A percentile compares a stretch with the other conserved stretches of the same genome.
phyloP scores from a whole-genome alignment of 345 rosid genomes.

The Eucalyptus fibrosa region DNA sequence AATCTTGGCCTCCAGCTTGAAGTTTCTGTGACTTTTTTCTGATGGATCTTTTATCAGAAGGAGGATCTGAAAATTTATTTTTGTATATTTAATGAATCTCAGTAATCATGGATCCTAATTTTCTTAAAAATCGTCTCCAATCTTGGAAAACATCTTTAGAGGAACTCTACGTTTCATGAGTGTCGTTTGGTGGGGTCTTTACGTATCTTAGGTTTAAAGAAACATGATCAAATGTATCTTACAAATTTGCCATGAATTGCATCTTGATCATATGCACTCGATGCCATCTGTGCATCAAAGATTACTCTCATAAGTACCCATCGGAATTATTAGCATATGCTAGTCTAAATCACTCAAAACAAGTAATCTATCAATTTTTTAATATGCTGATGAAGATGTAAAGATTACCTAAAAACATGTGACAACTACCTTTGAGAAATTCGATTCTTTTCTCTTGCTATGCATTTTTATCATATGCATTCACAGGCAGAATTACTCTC shows the following conservation, averaged over 20 bases:
- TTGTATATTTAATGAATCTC: not conserved
- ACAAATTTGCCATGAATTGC: not conserved
- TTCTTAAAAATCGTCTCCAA: not conserved
- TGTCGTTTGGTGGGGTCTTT: not conserved
- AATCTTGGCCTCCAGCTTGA: not conserved
- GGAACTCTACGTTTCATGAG: not conserved
- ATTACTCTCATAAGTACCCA: not conserved
- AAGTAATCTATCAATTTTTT: not conserved
- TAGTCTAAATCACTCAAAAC: not conserved
- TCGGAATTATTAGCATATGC: not conserved
- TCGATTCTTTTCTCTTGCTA: not conserved
- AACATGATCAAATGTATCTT: not conserved
- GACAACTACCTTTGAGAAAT: accelerated
- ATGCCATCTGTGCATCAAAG: not conserved
- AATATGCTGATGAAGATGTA: accelerated
- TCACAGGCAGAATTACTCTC: accelerated
- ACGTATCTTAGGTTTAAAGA: not conserved
- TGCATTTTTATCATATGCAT: not conserved
- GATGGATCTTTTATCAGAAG: not conserved
- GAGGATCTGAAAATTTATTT: not conserved
- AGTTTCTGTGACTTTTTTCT: not conserved
- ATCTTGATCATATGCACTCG: not conserved
- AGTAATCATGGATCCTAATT: not conserved
- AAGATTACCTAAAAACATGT: not conserved
- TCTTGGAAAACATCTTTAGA: not conserved